Base-by-base conservation (phyloP, 306 rosid species). In the Fragaria nilgerrensis region DNA sequence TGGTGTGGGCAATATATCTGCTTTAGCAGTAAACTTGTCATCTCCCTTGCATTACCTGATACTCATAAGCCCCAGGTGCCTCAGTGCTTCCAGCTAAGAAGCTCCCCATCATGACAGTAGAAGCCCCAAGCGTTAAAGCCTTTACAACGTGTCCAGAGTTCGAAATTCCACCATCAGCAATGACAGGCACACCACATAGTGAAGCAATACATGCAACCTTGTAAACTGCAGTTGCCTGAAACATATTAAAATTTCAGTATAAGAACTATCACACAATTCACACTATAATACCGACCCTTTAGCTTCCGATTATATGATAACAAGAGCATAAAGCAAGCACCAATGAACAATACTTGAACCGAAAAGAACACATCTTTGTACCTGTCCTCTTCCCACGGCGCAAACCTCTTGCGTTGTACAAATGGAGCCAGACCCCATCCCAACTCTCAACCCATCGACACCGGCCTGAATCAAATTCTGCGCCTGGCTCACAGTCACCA, bases 351-450 rank as follows among this genome's bases (percentile, higher is more conserved):
- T 27, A 27, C 39, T 25, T 13, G 16, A 14, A 14, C 63, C 77
- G 19, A 22, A 43, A 59, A 49, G 52, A 63, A 43, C 12, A 44
- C 56, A 66, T 15, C 5, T 27, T 43, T 66, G 69, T 89, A 95
- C 99, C 97, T 92, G 99, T 22, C 97, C 96, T 13, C 99, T 89
- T 27, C 99, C 97, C 2, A 91, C 99, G 1, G 97, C 99, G 23
- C 99, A 95, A 23, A 90, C 99, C 80, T 95, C 99, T 75, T 95
- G 97, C 2, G 99, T 92, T 14, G 99, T 95, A 68, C 99, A 92
- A 39, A 95, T 95, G 39, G 99, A 95, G 0, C 99, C 99, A 25
- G 99, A 95, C 0, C 99, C 99, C 99, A 95, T 95, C 50, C 99
- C 97, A 68, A 92, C 91, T 45, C 97, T 82, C 86, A 95, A 84